phyloP scores from a whole-genome alignment of 768 basidiomycete species.

The Boletus reticulatus region DNA sequence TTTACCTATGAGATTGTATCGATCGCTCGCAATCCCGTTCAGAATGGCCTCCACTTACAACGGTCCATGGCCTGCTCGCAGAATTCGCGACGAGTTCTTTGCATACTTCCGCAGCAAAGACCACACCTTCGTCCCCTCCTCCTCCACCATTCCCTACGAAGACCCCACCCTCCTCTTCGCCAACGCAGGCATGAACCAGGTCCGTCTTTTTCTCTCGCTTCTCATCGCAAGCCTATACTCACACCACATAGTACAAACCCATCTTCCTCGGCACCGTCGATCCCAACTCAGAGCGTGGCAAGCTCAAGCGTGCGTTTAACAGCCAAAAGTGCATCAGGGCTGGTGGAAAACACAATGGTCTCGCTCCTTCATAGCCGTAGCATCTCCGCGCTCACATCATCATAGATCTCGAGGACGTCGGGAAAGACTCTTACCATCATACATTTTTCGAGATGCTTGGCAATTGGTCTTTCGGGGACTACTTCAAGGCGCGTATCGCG shows the following conservation, averaged over 20 bases:
- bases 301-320: constrained; percentile 92
- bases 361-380: constrained; percentile 5
- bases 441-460: constrained; percentile 99
- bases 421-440: constrained; percentile 97
- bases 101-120: constrained; percentile 76
- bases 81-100: constrained; percentile 88
- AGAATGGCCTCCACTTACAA: constrained; percentile 32
- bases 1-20: constrained; percentile 14
- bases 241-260: constrained; percentile 74
- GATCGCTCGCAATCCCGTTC: constrained; percentile 15
- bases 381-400: constrained; percentile 2
- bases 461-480: constrained; percentile 99
- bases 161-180: constrained; percentile 97
- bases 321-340: constrained; percentile 98
- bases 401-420: constrained; percentile 95
- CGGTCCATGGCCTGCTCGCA: constrained; percentile 72
- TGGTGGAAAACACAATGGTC: constrained; percentile 98
- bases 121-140: constrained; percentile 90
- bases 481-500: constrained; percentile 82
- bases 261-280: constrained; percentile 99
- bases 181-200: constrained; percentile 98
- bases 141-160: constrained; percentile 93
- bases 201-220: constrained; percentile 24
- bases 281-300: constrained; percentile 87
- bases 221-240: not conserved